These are phyloP conservation scores for Quercus alba DNA, from an alignment of 306 rosid species.

Conservation along the genomic window DNA sequence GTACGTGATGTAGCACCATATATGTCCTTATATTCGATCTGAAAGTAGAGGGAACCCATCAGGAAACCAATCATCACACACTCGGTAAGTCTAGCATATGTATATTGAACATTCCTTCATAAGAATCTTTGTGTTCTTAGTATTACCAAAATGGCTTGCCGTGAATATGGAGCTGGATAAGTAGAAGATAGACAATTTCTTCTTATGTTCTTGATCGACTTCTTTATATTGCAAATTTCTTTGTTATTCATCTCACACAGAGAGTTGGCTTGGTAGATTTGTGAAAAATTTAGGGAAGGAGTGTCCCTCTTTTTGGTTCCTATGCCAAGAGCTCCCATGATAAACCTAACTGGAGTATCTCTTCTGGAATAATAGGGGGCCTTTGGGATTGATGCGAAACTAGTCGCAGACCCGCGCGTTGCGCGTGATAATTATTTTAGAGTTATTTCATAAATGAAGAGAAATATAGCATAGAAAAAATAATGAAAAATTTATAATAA, in stretches of 20 bases:
- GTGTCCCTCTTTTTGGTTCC: background rate
- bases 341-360: background rate
- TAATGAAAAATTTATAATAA: too few relatives aligned
- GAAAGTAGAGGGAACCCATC: slow-evolving; percentile 11
- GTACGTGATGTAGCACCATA: background rate
- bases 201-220: background rate
- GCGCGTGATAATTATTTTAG: too few relatives aligned
- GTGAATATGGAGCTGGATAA: background rate
- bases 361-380: slow-evolving; percentile 3
- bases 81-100: background rate
- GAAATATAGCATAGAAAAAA: too few relatives aligned
- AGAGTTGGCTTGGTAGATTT: background rate
- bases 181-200: background rate
- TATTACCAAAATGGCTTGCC: slow-evolving; percentile 7
- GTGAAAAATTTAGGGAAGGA: background rate
- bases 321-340: slow-evolving; percentile 5
- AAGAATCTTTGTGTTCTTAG: slow-evolving; percentile 1
- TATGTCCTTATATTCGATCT: background rate
- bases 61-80: background rate
- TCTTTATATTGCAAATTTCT: background rate
- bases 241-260: background rate
- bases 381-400: background rate
- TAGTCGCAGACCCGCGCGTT: too few relatives aligned
- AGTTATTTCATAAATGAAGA: too few relatives aligned
- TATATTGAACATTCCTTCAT: slow-evolving; percentile 12